Conservation (phyloP, 1,139 yeast species). For the Suhomyces bolitotheri region DNA sequence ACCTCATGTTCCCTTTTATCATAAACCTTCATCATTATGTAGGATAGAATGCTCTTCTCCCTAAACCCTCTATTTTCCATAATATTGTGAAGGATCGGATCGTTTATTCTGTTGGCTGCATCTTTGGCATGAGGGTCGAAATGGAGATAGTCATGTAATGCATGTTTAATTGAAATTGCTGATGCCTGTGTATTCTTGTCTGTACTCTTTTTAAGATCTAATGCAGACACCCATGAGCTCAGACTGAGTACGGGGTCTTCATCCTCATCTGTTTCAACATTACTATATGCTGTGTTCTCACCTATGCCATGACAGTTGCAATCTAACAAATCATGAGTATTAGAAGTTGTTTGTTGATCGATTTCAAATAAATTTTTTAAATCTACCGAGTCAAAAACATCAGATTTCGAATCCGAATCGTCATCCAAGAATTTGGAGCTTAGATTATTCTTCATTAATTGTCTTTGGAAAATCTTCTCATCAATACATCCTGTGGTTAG, state of each 20-base stretch:
- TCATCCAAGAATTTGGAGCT: slow-evolving; percentile 77
- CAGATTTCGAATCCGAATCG: slow-evolving; percentile 31
- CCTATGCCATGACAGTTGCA: slow-evolving; percentile 67
- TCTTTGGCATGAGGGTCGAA: slow-evolving; percentile 41
- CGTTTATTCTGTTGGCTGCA: slow-evolving; percentile 9
- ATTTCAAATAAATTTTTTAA: slow-evolving; percentile 74
- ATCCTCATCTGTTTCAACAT: slow-evolving; percentile 18
- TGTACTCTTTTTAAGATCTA: slow-evolving; percentile 38
- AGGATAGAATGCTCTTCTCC: slow-evolving; percentile 14
- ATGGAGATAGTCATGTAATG: slow-evolving; percentile 64
- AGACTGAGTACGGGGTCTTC: slow-evolving; percentile 15
- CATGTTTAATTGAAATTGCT: slow-evolving; percentile 50
- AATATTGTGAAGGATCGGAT: slow-evolving; percentile 17
- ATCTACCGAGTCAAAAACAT: slow-evolving; percentile 62
- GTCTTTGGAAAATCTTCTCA: slow-evolving; percentile 95
- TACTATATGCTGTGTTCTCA: slow-evolving; percentile 18
- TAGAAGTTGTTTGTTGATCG: slow-evolving; percentile 51
- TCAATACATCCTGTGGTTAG: slow-evolving; percentile 88
- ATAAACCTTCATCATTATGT: slow-evolving; percentile 18
- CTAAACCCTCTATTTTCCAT: slow-evolving; percentile 14
- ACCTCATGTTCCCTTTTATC: no score
- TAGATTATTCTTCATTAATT: slow-evolving; percentile 76
- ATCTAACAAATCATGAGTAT: slow-evolving; percentile 83
- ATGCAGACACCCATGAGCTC: slow-evolving; percentile 53
- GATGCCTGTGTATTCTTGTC: slow-evolving; percentile 32